phyloP scores from a whole-genome alignment of 352 stramenopile species.

The Phytophthora capsici region DNA sequence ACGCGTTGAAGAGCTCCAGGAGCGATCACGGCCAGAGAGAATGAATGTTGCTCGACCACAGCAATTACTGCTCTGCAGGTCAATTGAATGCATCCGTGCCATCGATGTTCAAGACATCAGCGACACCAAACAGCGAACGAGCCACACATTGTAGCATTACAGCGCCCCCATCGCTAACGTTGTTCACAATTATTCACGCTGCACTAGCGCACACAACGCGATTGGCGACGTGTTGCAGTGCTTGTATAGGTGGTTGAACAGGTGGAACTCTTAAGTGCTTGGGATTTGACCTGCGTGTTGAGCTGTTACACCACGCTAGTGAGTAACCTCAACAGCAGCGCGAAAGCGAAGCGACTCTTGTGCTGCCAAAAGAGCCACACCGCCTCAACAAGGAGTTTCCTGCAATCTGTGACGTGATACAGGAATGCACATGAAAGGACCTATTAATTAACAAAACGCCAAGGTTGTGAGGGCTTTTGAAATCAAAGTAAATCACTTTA shows the following conservation, averaged over 20 bases:
- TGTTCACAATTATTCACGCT: slow-evolving; percentile 7
- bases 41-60: background rate
- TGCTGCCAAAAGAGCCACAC: slow-evolving; percentile 22
- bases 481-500: too few species aligned
- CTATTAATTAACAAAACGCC: too few species aligned
- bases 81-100: too few species aligned
- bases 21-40: slow-evolving; percentile 5
- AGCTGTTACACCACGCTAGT: slow-evolving; percentile 12
- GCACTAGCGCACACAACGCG: slow-evolving; percentile 3
- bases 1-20: background rate
- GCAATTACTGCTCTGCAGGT: background rate
- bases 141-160: slow-evolving; percentile 20
- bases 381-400: background rate
- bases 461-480: too few species aligned
- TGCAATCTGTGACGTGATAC: slow-evolving; percentile 20
- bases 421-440: slow-evolving; percentile 10
- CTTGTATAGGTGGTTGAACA: slow-evolving; percentile 13
- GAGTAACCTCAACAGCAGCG: slow-evolving; percentile 23
- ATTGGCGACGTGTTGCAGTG: slow-evolving; percentile 13
- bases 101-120: slow-evolving; percentile 9
- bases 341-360: slow-evolving; percentile 21
- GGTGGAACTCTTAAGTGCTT: slow-evolving; percentile 6
- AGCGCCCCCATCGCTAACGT: slow-evolving; percentile 13
- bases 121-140: background rate
- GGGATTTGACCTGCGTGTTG: slow-evolving; percentile 29